phyloP scores from a whole-genome alignment of 78 protist genomes.

The Dictyostelium purpureum region DNA sequence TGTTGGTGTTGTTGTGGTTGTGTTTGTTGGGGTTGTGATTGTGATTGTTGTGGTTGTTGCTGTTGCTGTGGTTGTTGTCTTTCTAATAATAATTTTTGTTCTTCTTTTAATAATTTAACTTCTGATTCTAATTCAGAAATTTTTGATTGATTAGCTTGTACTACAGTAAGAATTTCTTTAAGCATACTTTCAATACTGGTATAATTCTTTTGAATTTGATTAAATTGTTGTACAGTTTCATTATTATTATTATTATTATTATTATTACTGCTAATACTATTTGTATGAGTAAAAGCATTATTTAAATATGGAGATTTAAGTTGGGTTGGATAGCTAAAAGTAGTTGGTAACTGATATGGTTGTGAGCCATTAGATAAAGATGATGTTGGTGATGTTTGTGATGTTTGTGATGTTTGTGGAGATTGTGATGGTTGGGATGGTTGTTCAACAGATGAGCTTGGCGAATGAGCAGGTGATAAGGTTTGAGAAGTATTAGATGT shows the following conservation, averaged over 20 bases:
- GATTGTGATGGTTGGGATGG: background rate
- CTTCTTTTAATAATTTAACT: conserved; percentile 17
- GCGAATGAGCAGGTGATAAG: background rate
- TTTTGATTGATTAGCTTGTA: background rate
- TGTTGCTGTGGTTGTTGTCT: background rate
- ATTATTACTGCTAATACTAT: background rate
- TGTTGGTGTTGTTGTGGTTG: background rate
- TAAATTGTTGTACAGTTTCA: background rate
- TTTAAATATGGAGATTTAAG: background rate
- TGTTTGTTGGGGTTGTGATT: background rate
- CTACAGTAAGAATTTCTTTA: background rate
- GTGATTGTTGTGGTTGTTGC: background rate
- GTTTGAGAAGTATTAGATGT: background rate
- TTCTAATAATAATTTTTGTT: background rate
- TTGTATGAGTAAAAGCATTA: background rate
- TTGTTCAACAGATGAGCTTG: background rate
- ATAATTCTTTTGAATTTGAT: background rate
- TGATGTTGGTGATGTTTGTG: background rate
- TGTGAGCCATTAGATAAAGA: background rate
- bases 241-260: background rate
- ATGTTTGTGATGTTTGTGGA: background rate
- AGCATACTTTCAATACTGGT: background rate
- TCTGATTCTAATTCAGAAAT: background rate
- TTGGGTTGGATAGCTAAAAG: background rate
- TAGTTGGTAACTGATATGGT: background rate